These are phyloP conservation scores for Phyllosticta ampelicida DNA, from an alignment of 2,329 filamentous ascomycete genomes.

Conservation along the genomic window DNA sequence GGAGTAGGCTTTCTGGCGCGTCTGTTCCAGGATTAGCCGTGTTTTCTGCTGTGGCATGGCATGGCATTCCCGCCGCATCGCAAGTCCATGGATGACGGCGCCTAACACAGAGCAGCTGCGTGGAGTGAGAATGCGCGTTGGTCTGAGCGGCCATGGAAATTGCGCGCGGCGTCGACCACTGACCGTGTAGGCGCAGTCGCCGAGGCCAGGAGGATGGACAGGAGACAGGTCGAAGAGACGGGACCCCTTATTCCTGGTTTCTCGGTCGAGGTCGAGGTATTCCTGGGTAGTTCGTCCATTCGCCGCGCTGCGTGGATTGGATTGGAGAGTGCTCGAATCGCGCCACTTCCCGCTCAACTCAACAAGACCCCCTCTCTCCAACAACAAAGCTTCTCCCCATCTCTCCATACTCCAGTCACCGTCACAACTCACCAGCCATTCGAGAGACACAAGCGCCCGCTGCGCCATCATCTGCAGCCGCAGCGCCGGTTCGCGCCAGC, in stretches of 20 bases:
- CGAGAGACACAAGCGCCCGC: constrained; percentile 1
- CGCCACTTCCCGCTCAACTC: background rate
- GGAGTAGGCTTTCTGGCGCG: background rate
- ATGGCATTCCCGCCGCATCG: background rate
- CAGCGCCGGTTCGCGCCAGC: background rate
- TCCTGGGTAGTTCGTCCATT: background rate
- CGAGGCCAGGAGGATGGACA: background rate
- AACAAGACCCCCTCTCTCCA: background rate
- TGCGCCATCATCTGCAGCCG: background rate
- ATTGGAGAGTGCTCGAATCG: background rate
- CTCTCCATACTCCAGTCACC: background rate
- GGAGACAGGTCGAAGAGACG: too few species aligned
- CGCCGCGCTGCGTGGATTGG: background rate
- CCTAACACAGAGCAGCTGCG: background rate
- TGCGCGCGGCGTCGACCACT: background rate
- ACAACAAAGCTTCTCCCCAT: background rate
- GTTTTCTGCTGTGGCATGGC: background rate
- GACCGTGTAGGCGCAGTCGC: background rate
- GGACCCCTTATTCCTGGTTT: background rate
- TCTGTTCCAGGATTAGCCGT: background rate
- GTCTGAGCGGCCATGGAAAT: background rate
- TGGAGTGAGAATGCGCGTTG: background rate
- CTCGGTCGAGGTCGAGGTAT: background rate
- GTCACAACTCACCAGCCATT: background rate
- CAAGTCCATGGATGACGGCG: background rate